Conservation (phyloP, 2,329 filamentous ascomycete species). For the Diplodia seriata region DNA sequence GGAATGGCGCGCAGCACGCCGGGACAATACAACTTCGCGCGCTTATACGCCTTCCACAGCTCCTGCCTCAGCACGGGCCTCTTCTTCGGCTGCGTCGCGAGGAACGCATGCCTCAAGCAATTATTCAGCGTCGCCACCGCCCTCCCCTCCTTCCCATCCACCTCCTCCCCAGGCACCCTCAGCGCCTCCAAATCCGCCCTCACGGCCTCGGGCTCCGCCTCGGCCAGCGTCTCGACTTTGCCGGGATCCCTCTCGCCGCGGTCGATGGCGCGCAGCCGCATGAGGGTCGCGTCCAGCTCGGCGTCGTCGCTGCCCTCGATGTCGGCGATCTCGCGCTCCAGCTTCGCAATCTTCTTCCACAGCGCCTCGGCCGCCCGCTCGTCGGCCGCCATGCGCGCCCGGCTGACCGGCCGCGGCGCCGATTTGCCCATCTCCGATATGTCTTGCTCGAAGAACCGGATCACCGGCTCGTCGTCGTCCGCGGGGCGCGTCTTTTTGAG, state of each 20-base stretch:
- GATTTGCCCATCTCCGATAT: background rate
- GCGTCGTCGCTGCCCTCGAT: slow-evolving; percentile 11
- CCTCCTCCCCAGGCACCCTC: background rate
- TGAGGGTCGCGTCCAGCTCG: slow-evolving; percentile 9
- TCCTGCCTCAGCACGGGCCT: slow-evolving; percentile 36
- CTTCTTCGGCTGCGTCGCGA: slow-evolving; percentile 46
- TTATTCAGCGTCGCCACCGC: slow-evolving; percentile 44
- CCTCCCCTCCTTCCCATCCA: background rate
- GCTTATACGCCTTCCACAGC: slow-evolving; percentile 46
- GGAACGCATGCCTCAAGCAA: slow-evolving; percentile 45
- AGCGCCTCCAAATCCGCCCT: slow-evolving; percentile 13
- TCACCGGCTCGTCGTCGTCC: background rate
- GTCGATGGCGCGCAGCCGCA: slow-evolving; percentile 11
- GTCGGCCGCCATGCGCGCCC: slow-evolving; percentile 8
- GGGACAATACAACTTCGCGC: slow-evolving; percentile 41
- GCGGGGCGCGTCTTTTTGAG: background rate
- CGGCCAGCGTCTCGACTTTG: too few species aligned
- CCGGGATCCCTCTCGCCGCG: too few species aligned
- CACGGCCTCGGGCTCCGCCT: slow-evolving; percentile 13
- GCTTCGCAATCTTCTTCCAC: background rate
- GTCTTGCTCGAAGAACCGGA: slow-evolving; percentile 29
- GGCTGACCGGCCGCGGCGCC: background rate
- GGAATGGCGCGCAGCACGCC: slow-evolving; percentile 44
- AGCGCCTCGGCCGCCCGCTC: background rate
- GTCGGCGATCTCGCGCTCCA: slow-evolving; percentile 11